Percentiles rank a stretch among this genome's conserved stretches.
Evolutionary conservation across 768 basidiomycete species (phyloP).

Genomic region (Suillus hirtellus): DNA sequence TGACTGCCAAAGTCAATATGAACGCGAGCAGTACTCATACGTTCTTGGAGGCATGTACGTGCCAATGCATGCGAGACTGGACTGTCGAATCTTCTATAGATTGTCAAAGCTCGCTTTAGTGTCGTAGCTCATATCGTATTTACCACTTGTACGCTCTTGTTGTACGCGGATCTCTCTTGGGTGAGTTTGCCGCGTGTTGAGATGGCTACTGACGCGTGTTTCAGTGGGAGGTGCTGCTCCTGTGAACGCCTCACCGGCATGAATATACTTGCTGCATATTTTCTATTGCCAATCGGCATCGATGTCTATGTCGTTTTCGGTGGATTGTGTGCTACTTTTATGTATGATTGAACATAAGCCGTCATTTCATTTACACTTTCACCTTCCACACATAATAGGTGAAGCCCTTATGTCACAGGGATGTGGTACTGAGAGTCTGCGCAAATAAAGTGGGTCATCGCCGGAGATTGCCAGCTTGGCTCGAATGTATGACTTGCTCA

Average conservation of each 20-base stretch:
- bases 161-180: conserved; percentile 39
- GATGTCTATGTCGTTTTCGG: conserved; percentile 26
- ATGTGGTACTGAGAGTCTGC: background rate
- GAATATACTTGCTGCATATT: conserved; percentile 32
- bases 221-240: conserved; percentile 29
- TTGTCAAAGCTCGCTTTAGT: conserved; percentile 39
- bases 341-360: conserved; percentile 28
- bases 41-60: conserved; percentile 36
- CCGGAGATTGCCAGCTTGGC: conserved; percentile 63
- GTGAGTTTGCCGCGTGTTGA: conserved; percentile 12
- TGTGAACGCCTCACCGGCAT: conserved; percentile 35
- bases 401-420: background rate
- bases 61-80: too few species aligned
- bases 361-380: conserved; percentile 28
- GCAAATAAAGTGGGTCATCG: conserved; percentile 41
- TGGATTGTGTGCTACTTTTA: conserved; percentile 25
- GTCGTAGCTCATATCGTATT: conserved; percentile 35
- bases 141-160: conserved; percentile 38
- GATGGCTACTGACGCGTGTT: background rate
- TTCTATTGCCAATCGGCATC: conserved; percentile 32
- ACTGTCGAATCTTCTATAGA: conserved; percentile 19
- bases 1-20: conserved; percentile 43
- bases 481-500: conserved; percentile 20
- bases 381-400: conserved; percentile 21
- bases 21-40: conserved; percentile 46